phyloP scores from a whole-genome alignment of 1,284 basidiomycete species.

The Cerrena zonata region DNA sequence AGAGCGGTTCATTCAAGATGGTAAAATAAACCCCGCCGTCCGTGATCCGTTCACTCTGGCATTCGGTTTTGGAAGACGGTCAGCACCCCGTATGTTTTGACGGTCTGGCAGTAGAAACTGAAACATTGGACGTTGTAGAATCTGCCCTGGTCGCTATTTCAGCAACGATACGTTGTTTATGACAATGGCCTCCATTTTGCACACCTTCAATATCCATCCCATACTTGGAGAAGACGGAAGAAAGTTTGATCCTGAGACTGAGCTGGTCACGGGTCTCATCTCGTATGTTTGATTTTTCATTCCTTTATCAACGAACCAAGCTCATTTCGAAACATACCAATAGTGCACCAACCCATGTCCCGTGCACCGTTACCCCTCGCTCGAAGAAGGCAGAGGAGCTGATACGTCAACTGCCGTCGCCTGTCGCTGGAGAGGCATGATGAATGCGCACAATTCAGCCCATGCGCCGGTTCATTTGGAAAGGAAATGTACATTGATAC shows the following conservation, averaged over 20 bases:
- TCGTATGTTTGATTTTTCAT: neutral
- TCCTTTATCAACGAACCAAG: neutral
- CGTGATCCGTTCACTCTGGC: conserved; percentile 7
- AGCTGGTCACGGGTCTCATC: neutral
- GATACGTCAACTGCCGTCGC: too few species aligned
- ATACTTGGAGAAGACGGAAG: conserved; percentile 6
- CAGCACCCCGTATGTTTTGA: neutral
- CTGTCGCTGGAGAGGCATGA: too few species aligned
- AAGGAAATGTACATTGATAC: too few species aligned
- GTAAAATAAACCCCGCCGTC: conserved; percentile 7
- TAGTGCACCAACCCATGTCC: neutral
- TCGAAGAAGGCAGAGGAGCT: neutral
- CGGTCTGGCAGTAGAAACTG: neutral
- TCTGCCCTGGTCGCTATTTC: conserved; percentile 7
- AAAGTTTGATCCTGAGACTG: neutral
- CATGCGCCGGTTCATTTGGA: too few species aligned
- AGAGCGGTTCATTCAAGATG: conserved; percentile 11
- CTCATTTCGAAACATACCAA: neutral
- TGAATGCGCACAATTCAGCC: too few species aligned
- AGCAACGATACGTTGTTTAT: conserved; percentile 8
- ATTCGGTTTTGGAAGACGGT: conserved; percentile 19
- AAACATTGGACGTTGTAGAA: neutral
- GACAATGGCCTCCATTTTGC: conserved; percentile 12
- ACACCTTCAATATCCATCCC: conserved; percentile 11
- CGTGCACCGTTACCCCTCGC: neutral